Evolutionary conservation across 306 rosid species (phyloP).

Genomic region (Inga oerstediana): DNA sequence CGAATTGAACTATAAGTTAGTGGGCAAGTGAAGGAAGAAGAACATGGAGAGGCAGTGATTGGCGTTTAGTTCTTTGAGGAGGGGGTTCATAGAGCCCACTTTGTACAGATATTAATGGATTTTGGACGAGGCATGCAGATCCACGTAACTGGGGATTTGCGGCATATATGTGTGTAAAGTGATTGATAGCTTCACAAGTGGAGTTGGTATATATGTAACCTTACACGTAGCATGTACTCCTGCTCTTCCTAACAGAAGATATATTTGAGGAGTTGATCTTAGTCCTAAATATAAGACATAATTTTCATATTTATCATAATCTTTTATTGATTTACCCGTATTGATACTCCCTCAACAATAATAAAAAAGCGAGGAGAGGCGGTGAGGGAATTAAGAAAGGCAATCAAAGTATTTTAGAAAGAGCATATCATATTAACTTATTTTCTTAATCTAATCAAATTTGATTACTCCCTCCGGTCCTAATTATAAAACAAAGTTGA

Average conservation of each 20-base stretch:
- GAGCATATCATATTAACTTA: too few species aligned
- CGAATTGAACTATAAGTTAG: neutral
- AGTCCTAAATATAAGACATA: too few species aligned
- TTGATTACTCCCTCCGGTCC: too few species aligned
- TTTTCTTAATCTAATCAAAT: too few species aligned
- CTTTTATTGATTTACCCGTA: fast-evolving
- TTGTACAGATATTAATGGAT: neutral
- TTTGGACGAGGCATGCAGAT: neutral
- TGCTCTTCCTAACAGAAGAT: too few species aligned
- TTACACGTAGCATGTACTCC: neutral
- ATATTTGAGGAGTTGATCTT: too few species aligned
- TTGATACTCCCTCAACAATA: too few species aligned
- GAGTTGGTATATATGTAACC: neutral
- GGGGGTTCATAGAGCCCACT: neutral
- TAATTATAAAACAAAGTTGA: too few species aligned
- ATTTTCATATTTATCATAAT: too few species aligned
- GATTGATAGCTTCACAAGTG: neutral
- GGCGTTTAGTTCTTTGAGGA: neutral
- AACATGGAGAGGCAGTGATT: neutral
- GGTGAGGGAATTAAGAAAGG: too few species aligned
- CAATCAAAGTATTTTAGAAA: too few species aligned
- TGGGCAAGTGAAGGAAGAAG: neutral
- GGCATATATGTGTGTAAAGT: neutral
- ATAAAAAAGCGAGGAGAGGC: too few species aligned
- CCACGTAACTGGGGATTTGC: neutral